Base-by-base conservation (phyloP, 768 basidiomycete genomes). In the Leccinellum albellum region DNA sequence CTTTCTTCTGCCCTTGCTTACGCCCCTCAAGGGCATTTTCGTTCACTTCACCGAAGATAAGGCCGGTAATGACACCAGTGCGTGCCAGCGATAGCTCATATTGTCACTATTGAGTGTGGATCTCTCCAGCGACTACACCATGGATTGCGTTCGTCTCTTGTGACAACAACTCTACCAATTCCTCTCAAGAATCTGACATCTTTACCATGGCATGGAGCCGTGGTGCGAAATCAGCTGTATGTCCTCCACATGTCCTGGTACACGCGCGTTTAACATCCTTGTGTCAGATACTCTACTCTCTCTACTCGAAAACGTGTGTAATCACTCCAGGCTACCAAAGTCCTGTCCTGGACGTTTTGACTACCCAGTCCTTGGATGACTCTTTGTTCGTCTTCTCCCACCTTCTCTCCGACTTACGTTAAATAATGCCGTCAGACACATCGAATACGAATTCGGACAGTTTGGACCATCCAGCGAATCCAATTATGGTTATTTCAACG, bases 61-160 rank as follows among this genome's bases (percentile, higher is more conserved):
- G 53, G 75, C 78, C 12, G 74, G 72, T 26, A 76, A 78, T 56
- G 68, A 73, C 29, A 80, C 77, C 44, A 81, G 84, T 74, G 73
- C 62, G 83, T 75, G 45, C n/a, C 77, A 78, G 56, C 70, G n/a
- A 33, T 77, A 66, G 13, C 50, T 50, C 40, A 15, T 44, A 49
- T 55, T 51, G 17, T 62, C 61, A 50, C 54, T 51, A 52, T 56
- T 50, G 35, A 63, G 40, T 44, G 51, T 63, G 24, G 50, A 53
- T 53, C 66, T 63, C 57, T 26, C 62, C 67, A 82, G 88, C 89
- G 3, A 77, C 74, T 6, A 91, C 93, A 0, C 92, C 94, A 4
- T 97, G 94, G 93, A 89, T 97, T 64, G 94, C 94, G 13, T 79
- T 94, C 61, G 82, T 97, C 50, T 81, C 85, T 3, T 96, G 94